phyloP scores from a whole-genome alignment of 176 grass and related monocot species.

The Elaeis guineensis region DNA sequence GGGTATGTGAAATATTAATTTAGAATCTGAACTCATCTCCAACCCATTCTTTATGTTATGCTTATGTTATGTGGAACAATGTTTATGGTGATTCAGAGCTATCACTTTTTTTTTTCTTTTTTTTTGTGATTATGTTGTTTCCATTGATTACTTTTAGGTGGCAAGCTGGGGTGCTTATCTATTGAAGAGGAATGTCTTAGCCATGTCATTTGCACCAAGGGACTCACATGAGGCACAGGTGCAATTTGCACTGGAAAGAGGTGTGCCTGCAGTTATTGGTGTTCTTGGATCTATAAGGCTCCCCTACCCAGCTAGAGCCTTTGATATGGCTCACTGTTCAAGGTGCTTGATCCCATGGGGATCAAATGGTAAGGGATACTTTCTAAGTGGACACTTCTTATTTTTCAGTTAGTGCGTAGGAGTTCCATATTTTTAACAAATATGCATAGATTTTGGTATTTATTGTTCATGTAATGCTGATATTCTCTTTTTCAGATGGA shows the following conservation, averaged over 20 bases:
- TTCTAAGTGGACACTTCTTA: background rate
- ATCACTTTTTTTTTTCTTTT: conserved; percentile 1
- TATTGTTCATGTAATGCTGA: too few species aligned
- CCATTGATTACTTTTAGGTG: conserved; percentile 42
- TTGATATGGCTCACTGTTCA: conserved; percentile 94
- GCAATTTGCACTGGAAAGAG: conserved; percentile 89
- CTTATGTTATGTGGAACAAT: too few species aligned
- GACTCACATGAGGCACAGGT: conserved; percentile 77
- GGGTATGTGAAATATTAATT: conserved; percentile 36
- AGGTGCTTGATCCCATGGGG: conserved; percentile 78
- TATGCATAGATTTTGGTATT: too few species aligned
- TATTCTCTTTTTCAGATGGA: conserved; percentile 47
- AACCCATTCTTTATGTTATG: too few species aligned
- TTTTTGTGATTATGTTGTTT: conserved; percentile 7
- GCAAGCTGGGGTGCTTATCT: conserved; percentile 86
- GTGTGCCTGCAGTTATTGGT: conserved; percentile 81
- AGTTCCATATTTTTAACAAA: background rate
- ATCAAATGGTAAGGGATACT: conserved; percentile 38
- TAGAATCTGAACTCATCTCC: background rate
- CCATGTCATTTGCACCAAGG: conserved; percentile 80
- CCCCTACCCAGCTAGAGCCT: conserved; percentile 53
- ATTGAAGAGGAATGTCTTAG: conserved; percentile 65
- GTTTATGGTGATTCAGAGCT: too few species aligned
- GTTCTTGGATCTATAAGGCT: conserved; percentile 66
- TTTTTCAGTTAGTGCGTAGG: background rate